Evolutionary conservation across 2,329 filamentous ascomycete genomes (phyloP).

Genomic region (Drechslera avenae): DNA sequence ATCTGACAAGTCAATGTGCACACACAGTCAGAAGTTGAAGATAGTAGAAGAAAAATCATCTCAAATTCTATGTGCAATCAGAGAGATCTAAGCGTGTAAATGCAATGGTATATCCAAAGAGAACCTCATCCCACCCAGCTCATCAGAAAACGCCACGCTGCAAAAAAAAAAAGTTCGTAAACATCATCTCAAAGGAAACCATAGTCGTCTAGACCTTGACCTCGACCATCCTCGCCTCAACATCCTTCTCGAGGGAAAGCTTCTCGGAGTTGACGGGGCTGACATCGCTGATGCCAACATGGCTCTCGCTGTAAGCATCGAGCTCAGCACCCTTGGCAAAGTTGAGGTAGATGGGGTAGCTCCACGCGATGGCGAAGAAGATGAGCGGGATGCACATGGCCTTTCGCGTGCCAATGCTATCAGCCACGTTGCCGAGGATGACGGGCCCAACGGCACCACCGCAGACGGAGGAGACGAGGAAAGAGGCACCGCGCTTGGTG

Average conservation of each 20-base stretch:
- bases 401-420: constrained; percentile 38
- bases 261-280: constrained; percentile 28
- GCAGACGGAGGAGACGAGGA: constrained; percentile 45
- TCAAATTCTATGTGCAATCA: too few relatives aligned
- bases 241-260: constrained; percentile 21
- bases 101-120: too few relatives aligned
- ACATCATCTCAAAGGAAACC: background rate
- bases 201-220: constrained; percentile 5
- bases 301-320: constrained; percentile 42
- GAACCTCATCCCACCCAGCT: too few relatives aligned
- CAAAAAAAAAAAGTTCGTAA: background rate
- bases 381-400: constrained; percentile 46
- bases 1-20: too few relatives aligned
- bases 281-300: constrained; percentile 34
- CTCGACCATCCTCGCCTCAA: constrained; percentile 30
- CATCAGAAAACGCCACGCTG: too few relatives aligned
- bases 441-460: constrained; percentile 46
- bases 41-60: too few relatives aligned
- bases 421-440: constrained; percentile 45
- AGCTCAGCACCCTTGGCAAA: constrained; percentile 42
- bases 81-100: too few relatives aligned
- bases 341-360: constrained; percentile 47
- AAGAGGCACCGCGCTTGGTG: constrained; percentile 49
- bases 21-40: too few relatives aligned
- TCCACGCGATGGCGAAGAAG: constrained; percentile 45